phyloP scores from a whole-genome alignment of 2,329 filamentous ascomycete genomes.

The Xylaria digitata region DNA sequence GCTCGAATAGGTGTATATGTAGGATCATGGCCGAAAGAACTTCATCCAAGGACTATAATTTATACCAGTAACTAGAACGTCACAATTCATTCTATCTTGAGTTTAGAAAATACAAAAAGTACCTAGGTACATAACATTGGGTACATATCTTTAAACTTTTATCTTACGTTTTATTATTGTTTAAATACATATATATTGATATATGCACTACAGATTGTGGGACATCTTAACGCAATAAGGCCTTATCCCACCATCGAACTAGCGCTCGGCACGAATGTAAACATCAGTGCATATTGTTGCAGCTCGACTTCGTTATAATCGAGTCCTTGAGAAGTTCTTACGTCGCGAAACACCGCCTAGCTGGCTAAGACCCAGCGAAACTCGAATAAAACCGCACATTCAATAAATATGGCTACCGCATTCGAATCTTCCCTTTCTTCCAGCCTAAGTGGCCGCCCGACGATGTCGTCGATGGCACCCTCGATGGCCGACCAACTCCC shows the following conservation, averaged over 20 bases:
- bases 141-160: neutral
- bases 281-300: slow-evolving; percentile 35
- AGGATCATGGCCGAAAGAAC: neutral
- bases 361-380: neutral
- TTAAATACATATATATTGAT: slow-evolving; percentile 32
- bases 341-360: neutral
- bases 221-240: neutral
- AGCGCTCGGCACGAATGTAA: slow-evolving; percentile 47
- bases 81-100: slow-evolving; percentile 5
- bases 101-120: neutral
- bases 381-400: neutral
- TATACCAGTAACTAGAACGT: slow-evolving; percentile 14
- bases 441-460: slow-evolving; percentile 67
- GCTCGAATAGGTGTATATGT: slow-evolving; percentile 18
- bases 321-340: neutral
- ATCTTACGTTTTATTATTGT: slow-evolving; percentile 15
- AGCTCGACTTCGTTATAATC: neutral
- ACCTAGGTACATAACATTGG: no score
- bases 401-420: slow-evolving; percentile 62
- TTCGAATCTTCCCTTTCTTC: slow-evolving; percentile 78
- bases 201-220: neutral
- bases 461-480: slow-evolving; percentile 67
- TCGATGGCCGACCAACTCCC: slow-evolving; percentile 84
- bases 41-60: neutral
- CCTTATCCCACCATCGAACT: neutral